Base-by-base conservation (phyloP, 169 alveolate species). In the Cryptosporidium muris region DNA sequence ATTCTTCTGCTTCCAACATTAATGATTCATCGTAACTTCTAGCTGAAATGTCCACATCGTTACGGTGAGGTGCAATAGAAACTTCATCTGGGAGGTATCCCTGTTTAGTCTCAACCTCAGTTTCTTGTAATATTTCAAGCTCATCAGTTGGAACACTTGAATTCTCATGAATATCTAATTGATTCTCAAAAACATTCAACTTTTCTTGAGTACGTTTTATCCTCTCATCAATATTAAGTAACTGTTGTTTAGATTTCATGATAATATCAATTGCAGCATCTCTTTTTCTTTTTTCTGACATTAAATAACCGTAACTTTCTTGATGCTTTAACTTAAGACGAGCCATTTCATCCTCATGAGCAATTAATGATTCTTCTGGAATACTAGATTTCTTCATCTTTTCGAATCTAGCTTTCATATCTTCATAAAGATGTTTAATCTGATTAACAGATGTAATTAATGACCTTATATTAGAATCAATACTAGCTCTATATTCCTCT, bases 1-100 rank as follows among this genome's bases (percentile, higher is more conserved):
- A 74, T n/a, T 74, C 85, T n/a, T 74, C 85, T 45, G 68, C 85
- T 37, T 74, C 85, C 58, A 74, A 60, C 14, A 66, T 68, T 9
- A 40, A 63, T 3, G 85, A 74, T 36, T 12, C 47, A 1, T 74
- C 85, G 12, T 74, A 74, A 36, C 85, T 74, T 2, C 25, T 37
- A n/a, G 85, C 74, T 36, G 64, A 36, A 8, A 74, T 7, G n/a
- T 74, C 85, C 11, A 48, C 38, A 43, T 74, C 85, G 7, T 66
- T 40, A 12, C 74, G 85, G 34, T 68, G 54, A 14, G 66, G 64
- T 6, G 51, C 85, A 14, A 74, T 58, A 6, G 85, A 74, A 4
- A 48, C 36, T 2, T 74, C 85, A 14, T 74, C 85, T 34, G 63
- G 85, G 12, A 74, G 36, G 37, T 58, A 74, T 4, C 45, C 38